Percentiles rank a stretch among this genome's conserved stretches.
Conservation (phyloP, 306 rosid species). For the Gynostemma pentaphyllum region DNA sequence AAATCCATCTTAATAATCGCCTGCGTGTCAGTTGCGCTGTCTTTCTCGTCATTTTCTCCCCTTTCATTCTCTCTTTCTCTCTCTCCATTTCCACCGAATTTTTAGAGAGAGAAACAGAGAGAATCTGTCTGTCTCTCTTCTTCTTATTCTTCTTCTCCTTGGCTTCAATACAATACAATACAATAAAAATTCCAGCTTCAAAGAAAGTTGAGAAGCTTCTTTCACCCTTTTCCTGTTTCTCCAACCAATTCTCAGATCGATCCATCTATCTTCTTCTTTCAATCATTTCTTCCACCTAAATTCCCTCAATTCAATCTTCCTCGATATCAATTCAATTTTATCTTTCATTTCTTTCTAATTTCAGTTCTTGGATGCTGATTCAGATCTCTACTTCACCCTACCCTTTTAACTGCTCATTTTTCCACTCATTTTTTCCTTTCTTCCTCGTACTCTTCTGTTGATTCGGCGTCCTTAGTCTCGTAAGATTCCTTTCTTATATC, state of each 20-base stretch:
- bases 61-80: background rate
- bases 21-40: background rate
- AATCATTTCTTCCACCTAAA: background rate
- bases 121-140: background rate
- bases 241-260: background rate
- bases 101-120: background rate
- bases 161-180: too few relatives aligned
- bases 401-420: background rate
- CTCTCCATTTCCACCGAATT: background rate
- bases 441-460: background rate
- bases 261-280: background rate
- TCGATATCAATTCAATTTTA: background rate
- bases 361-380: background rate
- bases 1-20: background rate
- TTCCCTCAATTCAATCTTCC: background rate
- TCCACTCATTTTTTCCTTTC: background rate
- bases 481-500: background rate
- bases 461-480: conserved; percentile 4
- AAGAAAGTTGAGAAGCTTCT: background rate
- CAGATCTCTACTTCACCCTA: background rate
- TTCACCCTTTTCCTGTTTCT: too few relatives aligned
- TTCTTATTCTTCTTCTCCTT: too few relatives aligned
- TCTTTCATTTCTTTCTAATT: background rate
- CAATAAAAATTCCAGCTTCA: background rate
- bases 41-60: background rate